These are phyloP conservation scores for Balakata baccata DNA, from an alignment of 345 rosid genomes.

Conservation along the genomic window DNA sequence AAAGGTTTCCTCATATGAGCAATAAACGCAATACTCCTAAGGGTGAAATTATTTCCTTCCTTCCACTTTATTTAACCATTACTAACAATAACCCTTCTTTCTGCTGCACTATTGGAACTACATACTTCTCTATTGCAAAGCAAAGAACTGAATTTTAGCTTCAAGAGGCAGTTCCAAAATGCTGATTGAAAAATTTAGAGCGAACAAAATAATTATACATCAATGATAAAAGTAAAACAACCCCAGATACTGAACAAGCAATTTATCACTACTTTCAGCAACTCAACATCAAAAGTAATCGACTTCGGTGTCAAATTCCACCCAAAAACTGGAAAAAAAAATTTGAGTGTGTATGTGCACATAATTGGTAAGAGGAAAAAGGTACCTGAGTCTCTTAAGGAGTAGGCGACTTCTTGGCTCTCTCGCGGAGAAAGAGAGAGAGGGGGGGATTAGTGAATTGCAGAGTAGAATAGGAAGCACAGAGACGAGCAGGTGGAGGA, in stretches of 20 bases:
- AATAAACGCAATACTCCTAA: no score
- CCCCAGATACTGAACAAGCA: neutral
- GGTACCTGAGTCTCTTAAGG: neutral
- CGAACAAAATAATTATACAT: neutral
- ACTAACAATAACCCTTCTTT: neutral
- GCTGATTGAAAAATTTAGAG: neutral
- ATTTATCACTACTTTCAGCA: neutral
- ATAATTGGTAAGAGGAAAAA: neutral
- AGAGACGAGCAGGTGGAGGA: slow-evolving; percentile 12
- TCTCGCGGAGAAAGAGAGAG: neutral
- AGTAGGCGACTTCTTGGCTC: neutral
- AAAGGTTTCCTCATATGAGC: no score
- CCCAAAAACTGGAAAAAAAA: neutral
- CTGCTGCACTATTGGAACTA: neutral
- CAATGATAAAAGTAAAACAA: neutral
- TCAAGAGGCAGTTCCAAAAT: neutral
- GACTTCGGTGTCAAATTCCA: neutral
- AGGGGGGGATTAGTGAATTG: neutral
- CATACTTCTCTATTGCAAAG: neutral
- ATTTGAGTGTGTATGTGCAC: no score
- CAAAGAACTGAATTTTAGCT: neutral
- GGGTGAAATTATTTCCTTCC: neutral
- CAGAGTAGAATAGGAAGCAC: slow-evolving; percentile 1
- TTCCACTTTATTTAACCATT: slow-evolving; percentile 2
- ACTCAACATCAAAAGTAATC: neutral